Evolutionary conservation across 345 rosid genomes (phyloP).

Genomic region (Firmiana major): DNA sequence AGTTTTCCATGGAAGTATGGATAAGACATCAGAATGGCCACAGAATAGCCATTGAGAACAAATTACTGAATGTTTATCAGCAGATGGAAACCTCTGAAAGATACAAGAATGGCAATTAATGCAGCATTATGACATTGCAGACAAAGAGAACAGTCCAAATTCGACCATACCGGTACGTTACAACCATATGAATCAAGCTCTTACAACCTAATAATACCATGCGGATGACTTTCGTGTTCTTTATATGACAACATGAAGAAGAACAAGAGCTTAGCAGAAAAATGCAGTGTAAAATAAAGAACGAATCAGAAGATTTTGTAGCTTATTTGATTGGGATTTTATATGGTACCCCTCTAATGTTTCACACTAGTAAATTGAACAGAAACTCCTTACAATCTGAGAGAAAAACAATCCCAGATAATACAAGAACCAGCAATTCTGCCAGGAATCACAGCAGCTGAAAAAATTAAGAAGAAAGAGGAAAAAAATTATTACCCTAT

Average conservation of each 20-base stretch:
- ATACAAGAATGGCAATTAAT: conserved; percentile 14
- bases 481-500: conserved; percentile 16
- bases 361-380: conserved; percentile 43
- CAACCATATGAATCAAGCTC: neutral
- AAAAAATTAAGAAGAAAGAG: neutral
- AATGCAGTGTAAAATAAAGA: conserved; percentile 23
- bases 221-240: neutral
- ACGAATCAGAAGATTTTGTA: conserved; percentile 30
- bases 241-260: neutral
- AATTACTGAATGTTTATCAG: neutral
- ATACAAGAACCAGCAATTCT: conserved; percentile 34
- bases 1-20: conserved; percentile 13
- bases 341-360: conserved; percentile 33
- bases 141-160: conserved; percentile 3
- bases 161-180: neutral
- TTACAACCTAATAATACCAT: neutral
- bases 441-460: conserved; percentile 30
- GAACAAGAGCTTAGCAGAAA: neutral
- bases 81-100: conserved; percentile 13
- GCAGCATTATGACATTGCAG: conserved; percentile 16
- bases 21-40: conserved; percentile 30
- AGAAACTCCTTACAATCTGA: conserved; percentile 42
- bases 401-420: conserved; percentile 32
- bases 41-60: conserved; percentile 16
- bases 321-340: conserved; percentile 42